Percentiles rank a stretch among this genome's conserved stretches.
These are phyloP conservation scores for Candida sanyaensis DNA, from an alignment of 1,139 yeast genomes.

Conservation along the genomic window DNA sequence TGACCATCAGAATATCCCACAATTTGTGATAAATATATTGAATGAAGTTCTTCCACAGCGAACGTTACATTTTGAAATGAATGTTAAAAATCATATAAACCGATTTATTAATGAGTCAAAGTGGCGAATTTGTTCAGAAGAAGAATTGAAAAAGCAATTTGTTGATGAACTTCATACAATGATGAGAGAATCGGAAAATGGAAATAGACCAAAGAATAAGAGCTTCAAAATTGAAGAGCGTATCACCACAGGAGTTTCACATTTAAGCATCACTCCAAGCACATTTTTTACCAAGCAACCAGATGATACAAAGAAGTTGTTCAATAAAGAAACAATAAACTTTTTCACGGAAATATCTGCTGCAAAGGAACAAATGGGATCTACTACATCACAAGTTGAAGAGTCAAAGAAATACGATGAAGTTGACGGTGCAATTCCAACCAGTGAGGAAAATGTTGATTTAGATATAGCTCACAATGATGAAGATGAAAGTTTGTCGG, in stretches of 20 bases:
- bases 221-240: background rate
- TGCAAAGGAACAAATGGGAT: background rate
- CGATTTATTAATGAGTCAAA: background rate
- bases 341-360: background rate
- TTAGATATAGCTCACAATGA: too few species aligned
- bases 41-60: constrained; percentile 2
- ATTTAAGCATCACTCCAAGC: background rate
- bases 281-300: background rate
- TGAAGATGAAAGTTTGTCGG: too few species aligned
- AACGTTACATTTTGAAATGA: background rate
- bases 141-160: background rate
- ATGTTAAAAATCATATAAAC: background rate
- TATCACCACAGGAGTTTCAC: background rate
- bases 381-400: too few species aligned
- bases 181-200: background rate
- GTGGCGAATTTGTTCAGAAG: background rate
- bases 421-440: too few species aligned
- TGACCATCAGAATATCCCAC: background rate
- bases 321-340: background rate
- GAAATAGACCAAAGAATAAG: constrained; percentile 1
- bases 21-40: background rate
- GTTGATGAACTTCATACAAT: background rate
- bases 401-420: too few species aligned
- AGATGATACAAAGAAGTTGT: background rate
- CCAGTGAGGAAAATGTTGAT: too few species aligned